Base-by-base conservation (phyloP, 2,329 filamentous ascomycete genomes). In the Beauveria brongniartii region DNA sequence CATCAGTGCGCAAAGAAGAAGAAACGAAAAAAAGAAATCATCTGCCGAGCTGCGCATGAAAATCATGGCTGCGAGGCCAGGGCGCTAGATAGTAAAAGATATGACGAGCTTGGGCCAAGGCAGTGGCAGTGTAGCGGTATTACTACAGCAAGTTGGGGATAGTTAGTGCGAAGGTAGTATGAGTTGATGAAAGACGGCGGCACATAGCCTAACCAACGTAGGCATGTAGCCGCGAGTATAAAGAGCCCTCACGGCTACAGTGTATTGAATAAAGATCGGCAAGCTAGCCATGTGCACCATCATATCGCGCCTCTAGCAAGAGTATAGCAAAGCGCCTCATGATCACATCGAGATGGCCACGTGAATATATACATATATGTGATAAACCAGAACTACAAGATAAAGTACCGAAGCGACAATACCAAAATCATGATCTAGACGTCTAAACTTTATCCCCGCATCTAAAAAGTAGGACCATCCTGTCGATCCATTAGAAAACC, bases 401-500 rank as follows among this genome's bases (percentile, higher is more conserved):
- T 16, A 48, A 26, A 37, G 34, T 37, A 16, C 5, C 34, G 34
- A 37, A 37, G 34, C 34, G 34, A 37, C 12, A 37, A 16, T 37
- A 12, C 34, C 5, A 37, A 14, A 37, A 37, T 37, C 12, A 37
- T 37, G 5, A 37, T 5, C 34, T 37, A 37, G 34, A 37, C 34
- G 18, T 16, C 22, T 20, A 14, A n/a, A 26, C 3, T 30, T n/a
- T 9, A 20, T 22, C 52, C 40, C 40, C 40, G 52, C 54, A 46
- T 44, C 48, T 59, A 59, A 37, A 59, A 59, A 8, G 56, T 12
- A 22, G 56, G 56, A 3, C 59, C 59, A 40, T 53, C 37, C 52
- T 61, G 59, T 50, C 59, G 43, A 14, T 41, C 22, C 44, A 55
- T 55, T 4, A 61, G 16, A 37, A 67, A 64, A 0, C 63, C 64